Evolutionary conservation across 2,329 filamentous ascomycete genomes (phyloP), one percentile per base, ranked within the genome.

Genomic region (Zarea fungicola): DNA sequence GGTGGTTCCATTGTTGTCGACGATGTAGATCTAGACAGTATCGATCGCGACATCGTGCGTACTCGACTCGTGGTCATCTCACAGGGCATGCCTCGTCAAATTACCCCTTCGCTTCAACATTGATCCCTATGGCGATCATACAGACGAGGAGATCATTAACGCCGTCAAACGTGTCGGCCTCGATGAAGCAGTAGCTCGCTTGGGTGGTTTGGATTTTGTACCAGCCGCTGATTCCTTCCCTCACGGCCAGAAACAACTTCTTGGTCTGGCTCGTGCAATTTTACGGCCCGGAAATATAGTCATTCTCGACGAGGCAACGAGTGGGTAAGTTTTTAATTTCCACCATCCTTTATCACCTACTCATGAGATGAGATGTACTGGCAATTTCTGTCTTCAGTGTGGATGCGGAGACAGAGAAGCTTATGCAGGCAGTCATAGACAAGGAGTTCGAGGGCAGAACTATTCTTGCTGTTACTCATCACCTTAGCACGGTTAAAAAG

Each of bases 221-320:
- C 36, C 14, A 13, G 14, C 19, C 19, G 19, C 19, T 7, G 31
- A 34, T 18, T 6, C 28, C 2, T 21, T 45, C 5, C 22, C 42
- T 10, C 31, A 45, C 13, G 31, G 42, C 16, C 28, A 45, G 21
- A 25, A 29, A n/a, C 42, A 45, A 31, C 31, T 45, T 13, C 31
- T 45, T 10, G 21, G 42, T 22, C 42, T 45, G 9, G 42, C 42
- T 26, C 42, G 42, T 10, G 42, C 42, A 14, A 35, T 36, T 21
- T 14, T 45, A n/a, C 35, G 25, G 16, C 42, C 42, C 13, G 42
- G 42, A 31, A 34, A 34, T 14, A 45, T 45, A 22, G 32, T 45
- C 16, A 45, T 45, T 32, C 31, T 45, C 4, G 42, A 45, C 26
- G 42, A 45, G 14, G 42, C 42, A n/a, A 45, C 42, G 22, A 45